Base-by-base conservation (phyloP, 768 basidiomycete genomes). In the Lentinula guzmanii region DNA sequence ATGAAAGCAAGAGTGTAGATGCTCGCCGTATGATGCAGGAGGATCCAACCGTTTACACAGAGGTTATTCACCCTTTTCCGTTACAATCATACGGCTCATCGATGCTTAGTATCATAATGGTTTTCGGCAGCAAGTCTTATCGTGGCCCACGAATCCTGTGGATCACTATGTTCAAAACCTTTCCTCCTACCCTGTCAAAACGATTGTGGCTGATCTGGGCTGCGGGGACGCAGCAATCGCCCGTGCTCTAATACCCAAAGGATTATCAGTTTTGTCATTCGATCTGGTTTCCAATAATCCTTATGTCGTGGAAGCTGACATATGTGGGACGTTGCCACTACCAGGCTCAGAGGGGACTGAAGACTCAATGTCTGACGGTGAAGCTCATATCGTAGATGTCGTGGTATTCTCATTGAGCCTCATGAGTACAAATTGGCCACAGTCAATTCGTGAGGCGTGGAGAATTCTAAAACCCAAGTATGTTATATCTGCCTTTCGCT, bases 341-440 rank as follows among this genome's bases (percentile, higher is more conserved):
- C 95, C 97, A 1, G 96, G 96, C 31, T 86, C 86, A 21, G 85
- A 87, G 63, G 76, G 76, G 28, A 68, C 63, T 16, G 76, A 72
- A 5, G 66, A 71, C 15, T 72, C 73, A 45, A 73, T 75, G 42
- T 74, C 74, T 4, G 72, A 76, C 39, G 85, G 82, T 33, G 80
- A 82, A 56, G 93, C 86, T 0, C 88, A 92, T 64, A 72, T 98
- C 2, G 92, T 94, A 2, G 95, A 99, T 70, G 87, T 93, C 5
- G 94, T 86, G 6, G 88, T 98, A 24, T 98, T 94, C 70, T 92
- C 95, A 24, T 80, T 99, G 65, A 98, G 95, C 69, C 78, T 99
- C 64, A 99, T 99, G 97, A 91, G 92, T 35, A 90, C 87, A 15
- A 98, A 99, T 70, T 99, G 97, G 97, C 83, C 91, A n/a, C 81